Conservation (phyloP, 164 flowering plant species). For the Magnolia kwangsiensis region DNA sequence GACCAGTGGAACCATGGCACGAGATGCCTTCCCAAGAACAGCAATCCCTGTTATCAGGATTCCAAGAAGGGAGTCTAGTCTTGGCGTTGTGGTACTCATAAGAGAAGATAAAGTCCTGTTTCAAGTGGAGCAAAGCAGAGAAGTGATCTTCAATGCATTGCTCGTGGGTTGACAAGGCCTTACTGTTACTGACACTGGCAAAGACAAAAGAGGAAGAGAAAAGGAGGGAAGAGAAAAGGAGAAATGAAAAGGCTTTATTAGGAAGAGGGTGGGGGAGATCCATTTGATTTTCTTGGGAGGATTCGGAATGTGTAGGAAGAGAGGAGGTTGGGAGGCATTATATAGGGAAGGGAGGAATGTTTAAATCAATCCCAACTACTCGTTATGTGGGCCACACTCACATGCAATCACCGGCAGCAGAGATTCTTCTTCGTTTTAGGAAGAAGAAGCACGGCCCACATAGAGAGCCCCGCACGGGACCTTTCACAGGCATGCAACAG, state of each 20-base stretch:
- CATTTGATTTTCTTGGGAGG: no score
- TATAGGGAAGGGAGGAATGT: no score
- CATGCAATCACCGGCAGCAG: no score
- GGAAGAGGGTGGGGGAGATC: background rate
- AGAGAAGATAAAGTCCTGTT: background rate
- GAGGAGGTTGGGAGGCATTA: no score
- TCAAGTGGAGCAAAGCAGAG: background rate
- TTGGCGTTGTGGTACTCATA: background rate
- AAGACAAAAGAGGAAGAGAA: background rate
- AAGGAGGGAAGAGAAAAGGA: background rate
- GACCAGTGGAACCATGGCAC: background rate
- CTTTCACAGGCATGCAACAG: no score
- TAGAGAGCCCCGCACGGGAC: no score
- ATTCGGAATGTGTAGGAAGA: no score
- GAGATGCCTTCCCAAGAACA: constrained; percentile 16
- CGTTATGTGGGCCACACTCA: no score
- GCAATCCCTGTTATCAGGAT: constrained; percentile 7
- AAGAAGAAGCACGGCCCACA: no score
- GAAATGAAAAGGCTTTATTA: no score
- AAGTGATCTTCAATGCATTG: background rate
- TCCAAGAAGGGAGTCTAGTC: constrained; percentile 2
- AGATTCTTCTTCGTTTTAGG: no score
- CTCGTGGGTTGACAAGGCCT: background rate
- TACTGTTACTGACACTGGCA: background rate
- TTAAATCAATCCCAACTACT: no score